phyloP scores from a whole-genome alignment of 176 grass and related monocot genomes.

The Ampelocalamus luodianensis region DNA sequence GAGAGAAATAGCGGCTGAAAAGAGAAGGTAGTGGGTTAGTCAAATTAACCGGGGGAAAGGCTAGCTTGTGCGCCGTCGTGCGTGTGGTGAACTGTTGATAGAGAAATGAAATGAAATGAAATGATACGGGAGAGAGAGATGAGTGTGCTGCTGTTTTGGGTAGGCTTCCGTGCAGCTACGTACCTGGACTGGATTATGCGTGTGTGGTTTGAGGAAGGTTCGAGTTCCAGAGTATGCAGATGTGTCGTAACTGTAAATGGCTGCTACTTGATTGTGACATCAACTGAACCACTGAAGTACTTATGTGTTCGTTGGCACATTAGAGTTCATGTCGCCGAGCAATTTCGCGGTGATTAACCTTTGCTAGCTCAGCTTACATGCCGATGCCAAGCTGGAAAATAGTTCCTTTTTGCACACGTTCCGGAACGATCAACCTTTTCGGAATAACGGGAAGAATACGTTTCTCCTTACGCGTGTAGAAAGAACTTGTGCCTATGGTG shows the following conservation, averaged over 20 bases:
- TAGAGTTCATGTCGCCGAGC: not conserved
- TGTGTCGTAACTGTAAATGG: not conserved
- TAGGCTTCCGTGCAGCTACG: conserved; percentile 21
- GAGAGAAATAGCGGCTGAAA: conserved; percentile 22
- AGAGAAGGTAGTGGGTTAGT: conserved; percentile 18
- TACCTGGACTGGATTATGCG: not conserved
- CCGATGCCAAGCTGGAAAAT: too few relatives aligned
- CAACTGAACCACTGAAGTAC: not conserved
- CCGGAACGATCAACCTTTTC: too few relatives aligned
- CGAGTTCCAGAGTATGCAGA: not conserved
- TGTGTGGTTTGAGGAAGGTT: not conserved
- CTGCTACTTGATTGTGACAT: not conserved
- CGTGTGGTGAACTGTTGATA: not conserved
- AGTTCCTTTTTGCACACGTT: too few relatives aligned
- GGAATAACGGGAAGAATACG: not conserved
- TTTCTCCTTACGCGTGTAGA: too few relatives aligned
- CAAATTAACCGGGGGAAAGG: not conserved
- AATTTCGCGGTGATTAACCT: not conserved
- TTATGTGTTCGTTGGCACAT: not conserved
- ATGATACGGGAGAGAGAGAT: not conserved
- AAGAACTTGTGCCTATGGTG: not conserved
- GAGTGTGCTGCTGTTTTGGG: not conserved
- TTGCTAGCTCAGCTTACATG: too few relatives aligned
- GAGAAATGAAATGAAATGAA: not conserved
- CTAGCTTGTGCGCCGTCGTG: too few relatives aligned